These are phyloP conservation scores for Colletotrichum ledebouriae DNA, from an alignment of 2,329 filamentous ascomycete species.

Conservation along the genomic window DNA sequence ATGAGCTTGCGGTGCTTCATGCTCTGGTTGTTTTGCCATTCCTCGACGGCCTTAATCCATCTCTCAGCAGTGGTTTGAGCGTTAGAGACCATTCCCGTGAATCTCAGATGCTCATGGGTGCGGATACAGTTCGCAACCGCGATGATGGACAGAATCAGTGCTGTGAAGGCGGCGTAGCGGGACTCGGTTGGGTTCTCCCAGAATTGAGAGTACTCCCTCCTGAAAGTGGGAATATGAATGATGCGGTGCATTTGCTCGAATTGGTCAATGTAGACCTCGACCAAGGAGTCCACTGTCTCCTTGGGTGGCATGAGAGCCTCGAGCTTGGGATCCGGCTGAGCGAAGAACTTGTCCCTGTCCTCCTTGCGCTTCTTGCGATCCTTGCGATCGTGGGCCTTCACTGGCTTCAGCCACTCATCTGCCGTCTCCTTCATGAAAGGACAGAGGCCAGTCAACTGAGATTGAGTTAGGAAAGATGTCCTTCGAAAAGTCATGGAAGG, in stretches of 20 bases:
- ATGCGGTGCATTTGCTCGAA: slow-evolving; percentile 70
- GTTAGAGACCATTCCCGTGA: slow-evolving; percentile 70
- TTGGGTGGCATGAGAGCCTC: slow-evolving; percentile 64
- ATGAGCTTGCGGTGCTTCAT: slow-evolving; percentile 72
- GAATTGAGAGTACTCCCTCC: slow-evolving; percentile 67
- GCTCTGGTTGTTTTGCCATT: slow-evolving; percentile 68
- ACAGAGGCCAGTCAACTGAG: slow-evolving; percentile 64
- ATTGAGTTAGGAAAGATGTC: slow-evolving; percentile 27
- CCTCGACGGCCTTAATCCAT: slow-evolving; percentile 69
- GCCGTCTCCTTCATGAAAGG: slow-evolving; percentile 74
- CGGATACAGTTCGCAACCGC: slow-evolving; percentile 70
- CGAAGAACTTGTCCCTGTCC: slow-evolving; percentile 64
- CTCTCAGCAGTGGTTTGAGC: slow-evolving; percentile 67
- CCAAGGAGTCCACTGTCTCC: slow-evolving; percentile 63
- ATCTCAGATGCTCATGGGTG: slow-evolving; percentile 65
- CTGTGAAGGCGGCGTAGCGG: slow-evolving; percentile 67
- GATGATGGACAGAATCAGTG: slow-evolving; percentile 71
- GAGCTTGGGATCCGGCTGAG: slow-evolving; percentile 62
- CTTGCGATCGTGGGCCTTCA: slow-evolving; percentile 68
- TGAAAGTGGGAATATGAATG: slow-evolving; percentile 71
- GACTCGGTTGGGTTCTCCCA: slow-evolving; percentile 61
- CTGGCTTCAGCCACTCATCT: slow-evolving; percentile 71
- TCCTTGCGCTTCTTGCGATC: slow-evolving; percentile 67
- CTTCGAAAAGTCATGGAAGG: background rate
- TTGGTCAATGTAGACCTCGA: slow-evolving; percentile 65